Conservation (phyloP, 2,329 filamentous ascomycete genomes). For the Tolypocladium cylindrosporum region DNA sequence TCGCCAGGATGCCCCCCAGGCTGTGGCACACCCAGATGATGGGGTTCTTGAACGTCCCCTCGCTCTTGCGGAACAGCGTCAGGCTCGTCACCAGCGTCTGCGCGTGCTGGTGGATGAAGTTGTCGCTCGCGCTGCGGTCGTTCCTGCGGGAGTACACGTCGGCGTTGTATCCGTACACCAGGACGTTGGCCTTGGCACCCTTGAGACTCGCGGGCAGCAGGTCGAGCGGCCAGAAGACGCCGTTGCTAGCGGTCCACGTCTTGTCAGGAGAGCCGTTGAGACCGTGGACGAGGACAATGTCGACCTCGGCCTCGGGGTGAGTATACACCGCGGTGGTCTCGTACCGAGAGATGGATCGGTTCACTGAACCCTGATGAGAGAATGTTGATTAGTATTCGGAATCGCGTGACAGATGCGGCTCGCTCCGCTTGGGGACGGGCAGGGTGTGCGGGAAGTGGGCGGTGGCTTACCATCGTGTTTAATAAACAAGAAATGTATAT, state of each 20-base stretch:
- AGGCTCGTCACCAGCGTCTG: constrained; percentile 57
- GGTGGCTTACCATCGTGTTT: not conserved
- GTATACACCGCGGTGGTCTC: constrained; percentile 50
- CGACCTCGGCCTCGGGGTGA: constrained; percentile 48
- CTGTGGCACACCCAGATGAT: constrained; percentile 72
- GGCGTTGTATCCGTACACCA: constrained; percentile 69
- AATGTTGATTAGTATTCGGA: not conserved
- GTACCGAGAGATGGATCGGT: constrained; percentile 31
- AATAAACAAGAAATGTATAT: not conserved
- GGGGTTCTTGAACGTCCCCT: constrained; percentile 47
- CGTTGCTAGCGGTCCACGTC: constrained; percentile 50
- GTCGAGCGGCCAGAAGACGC: constrained; percentile 60
- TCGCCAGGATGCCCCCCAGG: constrained; percentile 62
- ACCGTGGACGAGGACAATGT: constrained; percentile 63
- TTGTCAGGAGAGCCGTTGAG: constrained; percentile 55
- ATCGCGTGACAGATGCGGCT: not conserved
- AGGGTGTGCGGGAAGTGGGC: not conserved
- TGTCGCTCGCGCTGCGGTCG: constrained; percentile 49
- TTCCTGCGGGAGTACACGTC: constrained; percentile 43
- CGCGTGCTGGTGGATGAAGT: constrained; percentile 60
- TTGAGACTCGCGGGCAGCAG: constrained; percentile 53
- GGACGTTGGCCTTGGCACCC: constrained; percentile 48
- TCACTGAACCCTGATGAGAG: constrained; percentile 26
- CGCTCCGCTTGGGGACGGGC: not conserved
- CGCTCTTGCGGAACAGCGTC: constrained; percentile 50